phyloP scores from a whole-genome alignment of 257 asterid species.

The Petrea volubilis region DNA sequence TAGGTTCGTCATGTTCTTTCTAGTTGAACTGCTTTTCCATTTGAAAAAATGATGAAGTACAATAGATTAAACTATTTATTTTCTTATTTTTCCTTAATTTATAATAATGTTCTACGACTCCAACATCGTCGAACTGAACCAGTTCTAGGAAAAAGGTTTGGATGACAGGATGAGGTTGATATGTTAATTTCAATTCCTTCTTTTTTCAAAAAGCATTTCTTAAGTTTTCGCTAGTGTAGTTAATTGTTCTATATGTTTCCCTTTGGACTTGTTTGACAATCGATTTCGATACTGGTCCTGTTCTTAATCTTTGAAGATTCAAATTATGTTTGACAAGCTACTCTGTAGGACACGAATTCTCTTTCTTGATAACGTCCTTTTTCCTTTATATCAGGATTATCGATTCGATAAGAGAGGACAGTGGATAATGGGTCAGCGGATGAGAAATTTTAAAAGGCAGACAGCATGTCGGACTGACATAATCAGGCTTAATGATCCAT shows the following conservation, averaged over 20 bases:
- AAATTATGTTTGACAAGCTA: background rate
- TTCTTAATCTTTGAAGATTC: background rate
- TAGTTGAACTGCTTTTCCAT: constrained; percentile 4
- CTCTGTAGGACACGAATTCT: background rate
- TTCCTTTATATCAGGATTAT: constrained; percentile 56
- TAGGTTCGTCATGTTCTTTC: background rate
- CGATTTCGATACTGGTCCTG: background rate
- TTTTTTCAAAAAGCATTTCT: background rate
- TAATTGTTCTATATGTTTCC: background rate
- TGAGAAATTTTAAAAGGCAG: constrained; percentile 60
- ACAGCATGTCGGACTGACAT: constrained; percentile 62
- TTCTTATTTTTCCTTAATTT: background rate
- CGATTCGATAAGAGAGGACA: constrained; percentile 87
- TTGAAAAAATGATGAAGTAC: background rate
- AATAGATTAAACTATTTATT: background rate
- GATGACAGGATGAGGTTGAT: background rate
- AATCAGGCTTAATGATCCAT: constrained; percentile 43
- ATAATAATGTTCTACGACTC: background rate
- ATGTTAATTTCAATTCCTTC: background rate
- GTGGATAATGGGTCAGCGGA: constrained; percentile 71
- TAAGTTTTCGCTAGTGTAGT: background rate
- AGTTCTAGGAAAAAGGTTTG: background rate
- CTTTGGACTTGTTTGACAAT: constrained; percentile 1
- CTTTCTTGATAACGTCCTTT: constrained; percentile 13
- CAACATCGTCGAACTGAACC: background rate